Evolutionary conservation across 176 grass and related monocot species (phyloP).

Genomic region (Aegilops sharonensis): DNA sequence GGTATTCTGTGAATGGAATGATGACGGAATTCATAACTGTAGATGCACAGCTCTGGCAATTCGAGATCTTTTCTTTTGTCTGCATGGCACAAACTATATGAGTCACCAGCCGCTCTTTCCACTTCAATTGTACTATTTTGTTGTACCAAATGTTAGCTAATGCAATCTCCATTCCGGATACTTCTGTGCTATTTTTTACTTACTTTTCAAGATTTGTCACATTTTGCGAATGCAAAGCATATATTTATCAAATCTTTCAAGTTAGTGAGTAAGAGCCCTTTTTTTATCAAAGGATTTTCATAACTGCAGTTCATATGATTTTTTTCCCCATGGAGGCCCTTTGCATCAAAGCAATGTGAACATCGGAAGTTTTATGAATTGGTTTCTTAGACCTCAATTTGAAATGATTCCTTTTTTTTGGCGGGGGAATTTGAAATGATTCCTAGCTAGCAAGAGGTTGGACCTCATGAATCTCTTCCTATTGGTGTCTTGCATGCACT

Average conservation of each 20-base stretch:
- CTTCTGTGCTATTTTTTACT: background rate
- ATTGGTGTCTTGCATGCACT: background rate
- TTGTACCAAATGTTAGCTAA: slow-evolving; percentile 34
- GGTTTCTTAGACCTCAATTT: background rate
- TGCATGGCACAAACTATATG: slow-evolving; percentile 33
- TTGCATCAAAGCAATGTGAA: background rate
- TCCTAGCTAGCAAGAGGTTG: background rate
- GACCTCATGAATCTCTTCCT: background rate
- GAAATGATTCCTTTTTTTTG: background rate
- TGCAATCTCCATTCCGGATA: slow-evolving; percentile 3
- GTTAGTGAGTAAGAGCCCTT: background rate
- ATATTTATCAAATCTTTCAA: background rate
- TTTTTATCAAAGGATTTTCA: background rate
- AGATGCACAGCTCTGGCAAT: background rate
- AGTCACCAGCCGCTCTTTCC: slow-evolving; percentile 11
- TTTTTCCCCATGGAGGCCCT: background rate
- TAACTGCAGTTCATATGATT: background rate
- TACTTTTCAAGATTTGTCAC: background rate
- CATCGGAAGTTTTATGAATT: background rate
- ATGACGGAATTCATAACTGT: slow-evolving; percentile 4
- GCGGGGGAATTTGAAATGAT: background rate
- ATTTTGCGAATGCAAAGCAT: background rate
- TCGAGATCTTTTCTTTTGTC: slow-evolving; percentile 27
- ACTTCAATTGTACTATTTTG: slow-evolving; percentile 13
- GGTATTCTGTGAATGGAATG: slow-evolving; percentile 55